These are phyloP conservation scores for Boeremia exigua DNA, from an alignment of 2,329 filamentous ascomycete species.

Conservation along the genomic window DNA sequence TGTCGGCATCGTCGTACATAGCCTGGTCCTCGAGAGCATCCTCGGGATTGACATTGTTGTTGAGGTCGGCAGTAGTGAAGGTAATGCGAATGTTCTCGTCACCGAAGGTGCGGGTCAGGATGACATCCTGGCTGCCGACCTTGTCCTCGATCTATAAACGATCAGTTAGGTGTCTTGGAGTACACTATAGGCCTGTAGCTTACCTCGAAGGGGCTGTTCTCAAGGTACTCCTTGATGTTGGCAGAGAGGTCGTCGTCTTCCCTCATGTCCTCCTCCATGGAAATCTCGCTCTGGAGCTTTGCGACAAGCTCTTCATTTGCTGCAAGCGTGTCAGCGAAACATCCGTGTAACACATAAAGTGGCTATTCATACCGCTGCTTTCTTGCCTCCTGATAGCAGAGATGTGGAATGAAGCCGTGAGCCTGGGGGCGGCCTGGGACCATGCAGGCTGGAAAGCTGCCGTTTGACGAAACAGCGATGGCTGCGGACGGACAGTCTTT, in stretches of 20 bases:
- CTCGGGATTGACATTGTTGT: constrained; percentile 51
- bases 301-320: constrained; percentile 78
- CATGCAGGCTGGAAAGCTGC: constrained; percentile 44
- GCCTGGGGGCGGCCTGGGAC: constrained; percentile 37
- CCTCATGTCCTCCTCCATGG: constrained; percentile 79
- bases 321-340: constrained; percentile 23
- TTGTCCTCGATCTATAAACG: constrained; percentile 68
- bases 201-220: constrained; percentile 83
- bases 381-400: constrained; percentile 48
- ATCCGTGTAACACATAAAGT: too few relatives aligned
- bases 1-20: constrained; percentile 46
- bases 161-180: neutral
- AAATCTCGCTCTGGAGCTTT: constrained; percentile 70
- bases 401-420: constrained; percentile 52
- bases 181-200: neutral
- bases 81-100: constrained; percentile 89
- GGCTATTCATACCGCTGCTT: constrained; percentile 24
- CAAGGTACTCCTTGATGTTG: constrained; percentile 85
- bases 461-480: constrained; percentile 43
- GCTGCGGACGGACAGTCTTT: constrained; percentile 45
- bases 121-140: constrained; percentile 84
- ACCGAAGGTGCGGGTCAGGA: constrained; percentile 80
- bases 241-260: constrained; percentile 73
- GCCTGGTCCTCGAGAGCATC: constrained; percentile 63
- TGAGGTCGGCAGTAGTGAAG: constrained; percentile 85